Evolutionary conservation across 1,284 basidiomycete genomes (phyloP), one percentile per base, ranked within the genome.

Genomic region (Ganoderma boninense): DNA sequence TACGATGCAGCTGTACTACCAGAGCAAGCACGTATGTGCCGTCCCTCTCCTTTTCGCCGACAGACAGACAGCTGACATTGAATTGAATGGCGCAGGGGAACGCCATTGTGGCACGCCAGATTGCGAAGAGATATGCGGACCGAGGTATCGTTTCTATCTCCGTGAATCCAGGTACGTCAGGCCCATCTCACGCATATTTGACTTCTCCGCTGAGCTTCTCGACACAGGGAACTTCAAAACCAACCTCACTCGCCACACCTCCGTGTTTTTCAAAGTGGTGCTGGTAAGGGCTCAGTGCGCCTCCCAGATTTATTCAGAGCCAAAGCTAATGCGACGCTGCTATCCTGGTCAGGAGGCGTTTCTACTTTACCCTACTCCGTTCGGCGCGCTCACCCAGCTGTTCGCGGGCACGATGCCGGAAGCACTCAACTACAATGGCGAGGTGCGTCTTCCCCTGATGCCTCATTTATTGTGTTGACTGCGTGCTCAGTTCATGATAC

Each of bases 11-110:
- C 78, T 86, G 44, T 87, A 88, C 73, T 78, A 76, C 44, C 84
- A 86, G 76, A 82, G 80, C 73, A 88, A 88, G 75, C 80, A 84
- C 73, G 85, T 80, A 29, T 32, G 70, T 77, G 40, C 35, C 43
- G 8, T n/a, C 13, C 23, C 2, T 13, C 13, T 52, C n/a, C 10
- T 10, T 23, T 35, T 14, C 6, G 4, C n/a, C n/a, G 3, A 35
- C 35, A 35, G 35, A 7, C 35, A 7, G 35, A 7, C 7, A 35
- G 35, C 35, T 35, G 35, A 35, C 35, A 35, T 35, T 35, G 35
- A 35, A 35, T 7, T 70, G n/a, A n/a, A n/a, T n/a, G n/a, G 0
- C 1, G 16, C 23, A 68, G 35, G 67, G 29, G n/a, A 68, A 68
- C 26, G 62, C 64, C n/a, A 46, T 68, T 13, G 67, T 68, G 1